Evolutionary conservation across 2,329 filamentous ascomycete species (phyloP).

Genomic region (Byssochlamys sp.): DNA sequence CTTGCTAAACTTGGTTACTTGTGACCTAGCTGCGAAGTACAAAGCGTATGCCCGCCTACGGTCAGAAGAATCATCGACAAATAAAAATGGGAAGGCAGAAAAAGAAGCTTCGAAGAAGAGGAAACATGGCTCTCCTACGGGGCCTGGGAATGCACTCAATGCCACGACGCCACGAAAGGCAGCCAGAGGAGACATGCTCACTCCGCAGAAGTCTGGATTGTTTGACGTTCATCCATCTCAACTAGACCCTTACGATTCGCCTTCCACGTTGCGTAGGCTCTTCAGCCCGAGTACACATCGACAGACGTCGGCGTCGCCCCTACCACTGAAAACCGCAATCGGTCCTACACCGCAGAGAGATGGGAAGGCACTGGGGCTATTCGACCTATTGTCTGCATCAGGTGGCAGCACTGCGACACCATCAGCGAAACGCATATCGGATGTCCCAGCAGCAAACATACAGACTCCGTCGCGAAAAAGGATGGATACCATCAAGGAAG

Average conservation of each 20-base stretch:
- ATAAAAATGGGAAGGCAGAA: constrained; percentile 11
- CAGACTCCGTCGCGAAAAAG: constrained; percentile 29
- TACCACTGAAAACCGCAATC: constrained; percentile 31
- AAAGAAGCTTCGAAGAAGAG: constrained; percentile 20
- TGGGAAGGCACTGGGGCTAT: constrained; percentile 39
- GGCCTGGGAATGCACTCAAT: constrained; percentile 8
- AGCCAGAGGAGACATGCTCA: constrained; percentile 19
- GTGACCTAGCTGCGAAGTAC: constrained; percentile 35
- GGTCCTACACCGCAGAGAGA: constrained; percentile 42
- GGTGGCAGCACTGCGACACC: constrained; percentile 28
- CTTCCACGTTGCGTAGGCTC: constrained; percentile 27
- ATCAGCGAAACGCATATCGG: constrained; percentile 18
- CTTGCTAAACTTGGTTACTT: neutral
- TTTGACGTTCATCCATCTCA: constrained; percentile 27
- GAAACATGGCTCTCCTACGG: constrained; percentile 21
- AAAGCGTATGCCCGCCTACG: constrained; percentile 38
- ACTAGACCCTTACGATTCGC: constrained; percentile 38
- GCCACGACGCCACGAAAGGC: constrained; percentile 29
- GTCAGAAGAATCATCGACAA: constrained; percentile 20
- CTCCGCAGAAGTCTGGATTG: constrained; percentile 20
- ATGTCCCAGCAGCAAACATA: constrained; percentile 16
- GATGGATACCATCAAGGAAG: constrained; percentile 21
- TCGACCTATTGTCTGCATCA: constrained; percentile 38
- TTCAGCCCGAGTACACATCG: constrained; percentile 28
- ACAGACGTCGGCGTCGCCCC: constrained; percentile 17